Conservation (phyloP, 1,284 basidiomycete genomes). For the Mycosarcoma mackinlayi region DNA sequence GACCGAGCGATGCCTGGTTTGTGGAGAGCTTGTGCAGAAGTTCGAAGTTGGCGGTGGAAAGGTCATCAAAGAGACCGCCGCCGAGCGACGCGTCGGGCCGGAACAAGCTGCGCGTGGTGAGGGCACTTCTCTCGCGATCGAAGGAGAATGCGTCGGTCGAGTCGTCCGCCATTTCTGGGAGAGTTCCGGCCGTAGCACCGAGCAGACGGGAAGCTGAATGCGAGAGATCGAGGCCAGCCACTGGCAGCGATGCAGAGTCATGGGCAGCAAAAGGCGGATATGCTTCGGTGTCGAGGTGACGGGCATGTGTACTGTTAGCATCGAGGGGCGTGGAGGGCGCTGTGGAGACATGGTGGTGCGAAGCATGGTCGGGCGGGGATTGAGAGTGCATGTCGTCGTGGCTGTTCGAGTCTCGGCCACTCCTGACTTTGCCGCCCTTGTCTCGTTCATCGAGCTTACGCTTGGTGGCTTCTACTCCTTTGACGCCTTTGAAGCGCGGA, state of each 20-base stretch:
- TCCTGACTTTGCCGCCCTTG: constrained; percentile 29
- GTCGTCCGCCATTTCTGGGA: constrained; percentile 17
- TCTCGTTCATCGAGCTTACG: constrained; percentile 52
- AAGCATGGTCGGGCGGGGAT: constrained; percentile 32
- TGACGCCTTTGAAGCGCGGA: constrained; percentile 60
- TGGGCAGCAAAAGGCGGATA: background rate
- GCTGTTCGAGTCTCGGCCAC: constrained; percentile 13
- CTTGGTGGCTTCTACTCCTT: constrained; percentile 51
- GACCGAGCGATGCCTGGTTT: constrained; percentile 19
- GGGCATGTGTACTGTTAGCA: constrained; percentile 2
- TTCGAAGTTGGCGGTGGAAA: constrained; percentile 56
- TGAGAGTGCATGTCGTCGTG: constrained; percentile 36
- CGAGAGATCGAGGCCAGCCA: constrained; percentile 12
- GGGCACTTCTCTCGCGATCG: constrained; percentile 33
- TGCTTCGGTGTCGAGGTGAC: background rate
- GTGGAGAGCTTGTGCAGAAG: constrained; percentile 50
- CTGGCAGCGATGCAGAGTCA: background rate
- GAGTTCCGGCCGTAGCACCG: constrained; percentile 2
- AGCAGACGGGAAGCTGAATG: constrained; percentile 8
- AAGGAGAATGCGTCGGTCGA: constrained; percentile 32
- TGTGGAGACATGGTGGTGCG: constrained; percentile 10
- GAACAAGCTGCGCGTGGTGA: constrained; percentile 31
- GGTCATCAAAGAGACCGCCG: constrained; percentile 47
- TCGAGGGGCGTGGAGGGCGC: constrained; percentile 23
- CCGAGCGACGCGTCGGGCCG: constrained; percentile 23